A percentile compares a stretch with the other conserved stretches of the same genome.
Conservation (phyloP, 164 flowering plant species). For the Euptelea pleiosperma region DNA sequence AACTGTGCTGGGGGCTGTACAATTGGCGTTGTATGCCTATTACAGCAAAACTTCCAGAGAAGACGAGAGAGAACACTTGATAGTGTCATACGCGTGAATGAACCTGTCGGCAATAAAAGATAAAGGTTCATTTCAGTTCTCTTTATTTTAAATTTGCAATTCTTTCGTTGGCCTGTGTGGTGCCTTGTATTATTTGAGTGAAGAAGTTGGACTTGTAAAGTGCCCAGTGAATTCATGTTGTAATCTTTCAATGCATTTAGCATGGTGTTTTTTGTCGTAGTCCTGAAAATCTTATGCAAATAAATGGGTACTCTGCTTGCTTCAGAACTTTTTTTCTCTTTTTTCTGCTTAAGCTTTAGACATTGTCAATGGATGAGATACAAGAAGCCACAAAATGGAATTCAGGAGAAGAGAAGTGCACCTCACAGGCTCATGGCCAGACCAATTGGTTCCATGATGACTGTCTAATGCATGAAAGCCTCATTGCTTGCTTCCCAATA, state of each 20-base stretch:
- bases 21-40: conserved; percentile 54
- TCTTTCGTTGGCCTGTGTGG: no score
- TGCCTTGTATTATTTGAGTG: no score
- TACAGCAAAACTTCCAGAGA: conserved; percentile 37
- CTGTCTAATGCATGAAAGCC: background rate
- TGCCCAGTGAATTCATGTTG: background rate
- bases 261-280: no score
- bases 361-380: background rate
- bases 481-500: background rate
- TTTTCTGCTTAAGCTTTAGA: background rate
- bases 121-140: background rate
- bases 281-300: background rate
- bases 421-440: background rate
- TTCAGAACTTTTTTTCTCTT: background rate
- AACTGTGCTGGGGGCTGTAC: conserved; percentile 58
- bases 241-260: background rate
- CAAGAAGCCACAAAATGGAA: background rate
- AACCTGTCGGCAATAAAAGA: background rate
- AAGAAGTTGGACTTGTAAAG: background rate
- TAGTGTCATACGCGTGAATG: conserved; percentile 41
- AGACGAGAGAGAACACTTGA: conserved; percentile 51
- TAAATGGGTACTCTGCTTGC: background rate
- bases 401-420: background rate
- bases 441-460: background rate
- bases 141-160: background rate